Base-by-base conservation (phyloP, 345 rosid species). In the Syzygium jambos region DNA sequence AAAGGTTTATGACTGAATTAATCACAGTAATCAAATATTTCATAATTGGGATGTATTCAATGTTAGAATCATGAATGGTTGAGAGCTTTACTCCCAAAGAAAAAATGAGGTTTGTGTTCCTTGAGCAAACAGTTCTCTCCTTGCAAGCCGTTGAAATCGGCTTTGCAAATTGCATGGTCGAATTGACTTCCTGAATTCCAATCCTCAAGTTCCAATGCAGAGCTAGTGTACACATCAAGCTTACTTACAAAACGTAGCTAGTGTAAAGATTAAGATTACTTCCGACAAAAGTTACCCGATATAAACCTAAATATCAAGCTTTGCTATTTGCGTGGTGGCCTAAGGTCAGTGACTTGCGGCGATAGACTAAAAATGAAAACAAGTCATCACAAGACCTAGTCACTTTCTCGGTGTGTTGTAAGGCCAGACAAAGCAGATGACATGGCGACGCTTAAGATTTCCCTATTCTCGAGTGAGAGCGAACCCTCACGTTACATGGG, bases 381-480 rank as follows among this genome's bases (percentile, higher is more conserved):
- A 1, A 68, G 17, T 68, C 0, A 2, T 23, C 78, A 68, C 6
- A 3, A 68, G 43, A 4, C 6, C 2, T 30, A 1, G 7, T 68
- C 1, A 2, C 25, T 68, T 34, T 34, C 7, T 6, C 0, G 4
- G 9, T 12, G 0, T 30, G 4, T 34, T 68, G 23, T 17, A 21
- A 17, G 46, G 46, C 2, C 0, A 0, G n/a, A n/a, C n/a, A n/a
- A n/a, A n/a, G n/a, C n/a, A n/a, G 1, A 34, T 0, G 3, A 30
- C 4, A 11, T 17, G 25, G 11, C 3, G 1, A 34, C 1, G 2
- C 41, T 68, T 34, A 17, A 68, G 78, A 68, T 68, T 1, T 68
- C 0, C 0, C 5, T 17, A 2, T 7, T 68, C 25, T 68, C 2
- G 38, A 2, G 2, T 7, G 30, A 34, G 38, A 34, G 38, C 38